Conservation (phyloP, 495 filamentous ascomycete genomes). For the Cercophora newfieldiana region DNA sequence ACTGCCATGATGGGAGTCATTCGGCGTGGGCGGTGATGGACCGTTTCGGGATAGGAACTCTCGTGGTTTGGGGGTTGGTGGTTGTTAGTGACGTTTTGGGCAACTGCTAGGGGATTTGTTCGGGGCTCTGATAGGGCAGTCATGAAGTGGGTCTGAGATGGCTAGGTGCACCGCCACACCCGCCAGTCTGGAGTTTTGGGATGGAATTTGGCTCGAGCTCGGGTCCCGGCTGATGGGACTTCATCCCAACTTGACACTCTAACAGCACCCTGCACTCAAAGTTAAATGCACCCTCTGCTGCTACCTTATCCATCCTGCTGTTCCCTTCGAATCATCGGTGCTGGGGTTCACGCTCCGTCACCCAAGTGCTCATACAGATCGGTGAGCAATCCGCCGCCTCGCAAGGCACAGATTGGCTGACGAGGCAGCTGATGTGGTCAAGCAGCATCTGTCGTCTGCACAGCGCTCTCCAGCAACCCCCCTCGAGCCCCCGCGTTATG, state of each 20-base stretch:
- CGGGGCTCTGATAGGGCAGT: too few relatives aligned
- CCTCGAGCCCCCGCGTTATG: neutral
- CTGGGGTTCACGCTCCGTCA: neutral
- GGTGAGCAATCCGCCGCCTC: neutral
- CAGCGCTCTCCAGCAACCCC: neutral
- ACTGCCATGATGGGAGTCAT: too few relatives aligned
- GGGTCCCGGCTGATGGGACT: neutral
- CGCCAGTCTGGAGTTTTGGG: too few relatives aligned
- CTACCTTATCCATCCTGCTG: neutral
- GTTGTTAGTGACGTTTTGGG: too few relatives aligned
- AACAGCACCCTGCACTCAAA: neutral
- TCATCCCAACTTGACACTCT: neutral
- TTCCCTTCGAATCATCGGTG: neutral
- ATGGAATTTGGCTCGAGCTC: neutral
- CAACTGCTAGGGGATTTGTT: too few relatives aligned
- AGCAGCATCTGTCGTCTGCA: neutral
- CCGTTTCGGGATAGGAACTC: too few relatives aligned
- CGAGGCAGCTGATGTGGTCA: conserved; percentile 13
- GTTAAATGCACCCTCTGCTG: neutral
- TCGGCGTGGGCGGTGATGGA: too few relatives aligned
- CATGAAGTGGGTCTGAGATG: too few relatives aligned
- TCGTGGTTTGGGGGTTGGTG: too few relatives aligned
- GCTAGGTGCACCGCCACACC: too few relatives aligned
- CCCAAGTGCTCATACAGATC: neutral
- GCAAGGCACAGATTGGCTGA: neutral